phyloP scores from a whole-genome alignment of 495 filamentous ascomycete species.

The Sphaerosporella brunnea region DNA sequence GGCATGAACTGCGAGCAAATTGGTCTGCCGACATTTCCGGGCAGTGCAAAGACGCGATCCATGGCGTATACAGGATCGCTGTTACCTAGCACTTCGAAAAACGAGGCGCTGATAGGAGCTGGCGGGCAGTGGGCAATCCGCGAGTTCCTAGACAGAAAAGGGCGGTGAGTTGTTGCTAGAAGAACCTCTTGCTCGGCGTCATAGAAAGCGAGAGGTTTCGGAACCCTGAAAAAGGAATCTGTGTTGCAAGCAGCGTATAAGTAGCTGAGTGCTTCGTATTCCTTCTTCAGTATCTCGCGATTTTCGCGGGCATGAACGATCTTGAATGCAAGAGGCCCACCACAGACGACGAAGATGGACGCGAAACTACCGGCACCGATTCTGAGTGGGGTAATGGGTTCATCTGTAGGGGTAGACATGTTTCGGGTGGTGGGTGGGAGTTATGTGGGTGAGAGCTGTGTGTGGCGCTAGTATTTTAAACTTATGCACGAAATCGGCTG shows the following conservation, averaged over 20 bases:
- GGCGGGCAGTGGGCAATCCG: background rate
- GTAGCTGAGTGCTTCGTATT: conserved; percentile 1
- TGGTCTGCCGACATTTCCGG: no score
- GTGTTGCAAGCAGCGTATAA: conserved; percentile 3
- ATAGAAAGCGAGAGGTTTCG: conserved; percentile 4
- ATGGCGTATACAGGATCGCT: no score
- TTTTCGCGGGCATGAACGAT: background rate
- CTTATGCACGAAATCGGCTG: no score
- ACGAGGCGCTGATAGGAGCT: background rate
- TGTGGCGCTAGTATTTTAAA: no score
- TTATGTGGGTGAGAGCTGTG: no score
- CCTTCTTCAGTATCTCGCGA: background rate
- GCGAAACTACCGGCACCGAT: no score
- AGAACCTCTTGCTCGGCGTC: background rate
- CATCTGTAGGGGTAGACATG: background rate
- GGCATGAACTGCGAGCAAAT: no score
- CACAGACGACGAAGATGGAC: no score
- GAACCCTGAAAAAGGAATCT: conserved; percentile 4
- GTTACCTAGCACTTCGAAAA: background rate
- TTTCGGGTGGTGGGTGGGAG: no score
- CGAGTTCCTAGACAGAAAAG: background rate
- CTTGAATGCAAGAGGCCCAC: conserved; percentile 7
- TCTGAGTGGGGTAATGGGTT: background rate
- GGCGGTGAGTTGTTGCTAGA: background rate
- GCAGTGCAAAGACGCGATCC: no score